phyloP scores from a whole-genome alignment of 805 yeast species.

The Saccharomycopsis guyanensis region DNA sequence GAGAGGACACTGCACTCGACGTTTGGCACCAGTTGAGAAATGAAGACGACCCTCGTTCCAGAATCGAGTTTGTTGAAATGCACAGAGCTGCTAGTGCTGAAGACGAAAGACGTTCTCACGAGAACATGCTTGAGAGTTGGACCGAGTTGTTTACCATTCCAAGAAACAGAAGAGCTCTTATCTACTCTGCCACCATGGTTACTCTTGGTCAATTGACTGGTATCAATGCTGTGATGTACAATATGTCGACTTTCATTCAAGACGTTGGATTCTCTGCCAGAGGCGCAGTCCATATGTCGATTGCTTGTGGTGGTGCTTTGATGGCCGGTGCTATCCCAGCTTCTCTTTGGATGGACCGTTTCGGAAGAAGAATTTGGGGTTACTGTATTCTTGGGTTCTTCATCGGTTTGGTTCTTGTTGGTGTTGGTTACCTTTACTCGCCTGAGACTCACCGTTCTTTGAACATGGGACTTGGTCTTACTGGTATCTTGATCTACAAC shows the following conservation, averaged over 20 bases:
- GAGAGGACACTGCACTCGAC: slow-evolving; percentile 44
- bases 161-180: slow-evolving; percentile 54
- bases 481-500: slow-evolving; percentile 59
- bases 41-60: slow-evolving; percentile 22
- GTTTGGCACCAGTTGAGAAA: slow-evolving; percentile 4
- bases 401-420: slow-evolving; percentile 52
- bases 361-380: slow-evolving; percentile 57
- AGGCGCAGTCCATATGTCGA: slow-evolving; percentile 54
- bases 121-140: slow-evolving; percentile 32
- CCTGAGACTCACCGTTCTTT: slow-evolving; percentile 34
- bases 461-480: slow-evolving; percentile 51
- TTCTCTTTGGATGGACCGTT: slow-evolving; percentile 47
- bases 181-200: slow-evolving; percentile 51
- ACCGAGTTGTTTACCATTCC: slow-evolving; percentile 47
- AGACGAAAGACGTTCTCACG: slow-evolving; percentile 32
- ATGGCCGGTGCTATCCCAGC: slow-evolving; percentile 62
- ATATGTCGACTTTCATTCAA: slow-evolving; percentile 50
- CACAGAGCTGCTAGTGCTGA: slow-evolving; percentile 44
- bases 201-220: slow-evolving; percentile 60
- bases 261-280: slow-evolving; percentile 46
- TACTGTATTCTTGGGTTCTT: slow-evolving; percentile 49
- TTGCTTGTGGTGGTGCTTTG: slow-evolving; percentile 61
- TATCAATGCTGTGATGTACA: slow-evolving; percentile 59
- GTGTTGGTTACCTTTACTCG: slow-evolving; percentile 44
- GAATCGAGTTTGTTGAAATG: slow-evolving; percentile 52